These are phyloP conservation scores for Capsicum chinense DNA, from an alignment of 257 asterid genomes.

Conservation along the genomic window DNA sequence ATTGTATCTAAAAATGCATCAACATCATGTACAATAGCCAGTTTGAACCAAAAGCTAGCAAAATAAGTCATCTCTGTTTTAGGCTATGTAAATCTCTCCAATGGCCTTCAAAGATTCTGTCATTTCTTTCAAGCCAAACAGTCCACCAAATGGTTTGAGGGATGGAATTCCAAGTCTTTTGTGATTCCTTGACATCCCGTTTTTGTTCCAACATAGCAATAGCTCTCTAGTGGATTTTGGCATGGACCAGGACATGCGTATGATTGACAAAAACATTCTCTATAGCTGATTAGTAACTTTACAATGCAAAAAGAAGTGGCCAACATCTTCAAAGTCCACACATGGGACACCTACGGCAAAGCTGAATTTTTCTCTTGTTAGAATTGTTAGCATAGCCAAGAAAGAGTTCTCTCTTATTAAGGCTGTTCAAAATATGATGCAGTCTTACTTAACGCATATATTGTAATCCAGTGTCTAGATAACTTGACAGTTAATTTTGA, in stretches of 20 bases:
- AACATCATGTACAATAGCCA: background rate
- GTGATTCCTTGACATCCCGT: background rate
- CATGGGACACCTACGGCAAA: background rate
- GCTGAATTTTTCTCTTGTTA: background rate
- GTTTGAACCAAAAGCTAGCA: background rate
- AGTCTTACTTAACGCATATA: too few species aligned
- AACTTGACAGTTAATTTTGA: too few species aligned
- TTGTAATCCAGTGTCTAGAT: too few species aligned
- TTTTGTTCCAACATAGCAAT: background rate
- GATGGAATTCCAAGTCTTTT: background rate
- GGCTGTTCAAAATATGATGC: too few species aligned
- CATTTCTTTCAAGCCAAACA: background rate
- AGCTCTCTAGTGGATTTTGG: background rate
- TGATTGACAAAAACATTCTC: background rate
- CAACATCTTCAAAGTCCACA: conserved; percentile 7
- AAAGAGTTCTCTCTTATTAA: too few species aligned
- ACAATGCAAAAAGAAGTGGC: background rate
- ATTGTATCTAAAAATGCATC: background rate
- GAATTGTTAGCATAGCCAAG: too few species aligned
- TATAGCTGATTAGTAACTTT: background rate
- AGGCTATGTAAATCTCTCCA: background rate
- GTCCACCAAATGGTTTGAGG: background rate
- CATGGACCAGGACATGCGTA: background rate
- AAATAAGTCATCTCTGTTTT: background rate
- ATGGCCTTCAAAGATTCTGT: background rate